Base-by-base conservation (phyloP, 2,329 filamentous ascomycete species). In the Clonostachys rosea region DNA sequence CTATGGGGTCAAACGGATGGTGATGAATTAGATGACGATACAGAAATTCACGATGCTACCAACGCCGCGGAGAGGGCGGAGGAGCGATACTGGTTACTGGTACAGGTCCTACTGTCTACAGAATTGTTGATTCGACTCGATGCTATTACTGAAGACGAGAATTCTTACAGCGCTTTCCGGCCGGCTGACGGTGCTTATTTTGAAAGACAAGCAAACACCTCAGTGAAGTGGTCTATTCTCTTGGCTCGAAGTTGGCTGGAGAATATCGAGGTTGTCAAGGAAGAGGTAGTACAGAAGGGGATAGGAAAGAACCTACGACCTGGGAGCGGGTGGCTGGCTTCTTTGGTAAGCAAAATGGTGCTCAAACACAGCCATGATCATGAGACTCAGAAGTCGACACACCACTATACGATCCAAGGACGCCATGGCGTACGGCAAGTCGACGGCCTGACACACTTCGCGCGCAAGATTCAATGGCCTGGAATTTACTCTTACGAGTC, bases 221-320 rank as follows among this genome's bases (percentile, higher is more conserved):
- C 78, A n/a, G 80, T 86, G 17, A 83, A 79, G 56, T 87, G 83
- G 83, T 85, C 83, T 5, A 64, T 87, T 37, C 68, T 85, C 39
- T 69, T 87, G 34, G 83, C 83, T 14, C 72, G 81, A 24, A 73
- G 75, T 40, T 87, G 83, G 83, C 71, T 87, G n/a, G 79, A 86
- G 51, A 86, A 87, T 50, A 83, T 87, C 33, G 73, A 75, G 9
- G 68, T 87, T 20, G 70, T 75, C 45, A 76, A 71, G 52, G 63
- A 69, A 24, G 65, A 71, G 43, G 54, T 59, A 14, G 40, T 54
- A 4, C 43, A 50, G 8, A 33, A 20, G 11, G 34, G 40, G 13
- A 24, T 43, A 18, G 36, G 4, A 10, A 30, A 30, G 24, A 30
- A 30, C 10, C 24, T 30, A 30, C 24, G 24, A 30, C 24, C 24